Evolutionary conservation across 2,329 filamentous ascomycete species (phyloP).

Genomic region (Venturia oleaginea): DNA sequence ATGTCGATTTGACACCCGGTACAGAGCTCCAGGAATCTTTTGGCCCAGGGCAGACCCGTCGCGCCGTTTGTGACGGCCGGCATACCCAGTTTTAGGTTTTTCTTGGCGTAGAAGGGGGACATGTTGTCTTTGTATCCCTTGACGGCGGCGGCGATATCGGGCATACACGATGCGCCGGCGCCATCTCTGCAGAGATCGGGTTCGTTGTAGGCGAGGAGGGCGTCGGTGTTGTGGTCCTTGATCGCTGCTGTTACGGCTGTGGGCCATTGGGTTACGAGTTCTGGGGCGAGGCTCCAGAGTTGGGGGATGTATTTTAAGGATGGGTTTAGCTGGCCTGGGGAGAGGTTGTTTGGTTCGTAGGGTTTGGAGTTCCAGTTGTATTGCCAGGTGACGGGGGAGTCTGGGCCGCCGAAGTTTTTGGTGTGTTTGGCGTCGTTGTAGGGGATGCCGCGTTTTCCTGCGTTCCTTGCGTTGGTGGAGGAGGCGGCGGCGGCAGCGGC

Average conservation of each 20-base stretch:
- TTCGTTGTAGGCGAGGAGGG: conserved; percentile 12
- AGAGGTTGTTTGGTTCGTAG: not conserved
- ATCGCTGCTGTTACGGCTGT: not conserved
- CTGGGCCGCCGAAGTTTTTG: conserved; percentile 6
- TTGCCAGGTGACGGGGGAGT: conserved; percentile 9
- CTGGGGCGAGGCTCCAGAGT: conserved; percentile 1
- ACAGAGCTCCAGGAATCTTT: conserved; percentile 5
- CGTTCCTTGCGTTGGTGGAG: not conserved
- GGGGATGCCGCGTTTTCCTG: conserved; percentile 11
- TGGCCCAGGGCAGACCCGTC: conserved; percentile 8
- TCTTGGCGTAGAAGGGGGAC: not conserved
- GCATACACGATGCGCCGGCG: not conserved
- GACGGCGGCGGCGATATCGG: not conserved
- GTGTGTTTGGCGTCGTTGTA: conserved; percentile 6
- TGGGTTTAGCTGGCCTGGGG: not conserved
- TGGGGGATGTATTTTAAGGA: conserved; percentile 5
- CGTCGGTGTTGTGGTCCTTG: not conserved
- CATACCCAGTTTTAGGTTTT: not conserved
- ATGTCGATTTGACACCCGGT: conserved; percentile 12
- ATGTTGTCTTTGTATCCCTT: not conserved
- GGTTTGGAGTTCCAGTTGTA: conserved; percentile 12
- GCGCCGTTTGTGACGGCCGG: conserved; percentile 8
- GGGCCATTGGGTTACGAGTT: not conserved
- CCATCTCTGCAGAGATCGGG: not conserved
- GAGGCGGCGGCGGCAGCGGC: no score